These are phyloP conservation scores for Batkoa obscura DNA, from an alignment of 371 early-diverging fungal genomes.

Conservation along the genomic window DNA sequence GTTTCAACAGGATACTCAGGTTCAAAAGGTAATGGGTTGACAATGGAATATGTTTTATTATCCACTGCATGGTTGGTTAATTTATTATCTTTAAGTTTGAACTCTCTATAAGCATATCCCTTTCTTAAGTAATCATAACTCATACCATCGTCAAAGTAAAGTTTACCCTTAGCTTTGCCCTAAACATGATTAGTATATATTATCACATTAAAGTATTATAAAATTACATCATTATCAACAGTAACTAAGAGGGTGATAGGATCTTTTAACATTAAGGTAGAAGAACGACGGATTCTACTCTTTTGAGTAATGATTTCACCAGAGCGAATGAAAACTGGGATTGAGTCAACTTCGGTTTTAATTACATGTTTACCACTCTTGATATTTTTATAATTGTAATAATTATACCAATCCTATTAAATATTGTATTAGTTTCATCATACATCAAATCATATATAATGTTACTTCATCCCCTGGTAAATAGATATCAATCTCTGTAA, in stretches of 20 bases:
- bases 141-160: constrained; percentile 88
- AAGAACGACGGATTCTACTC: constrained; percentile 70
- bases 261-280: constrained; percentile 57
- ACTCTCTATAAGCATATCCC: constrained; percentile 28
- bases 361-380: constrained; percentile 25
- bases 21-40: constrained; percentile 2
- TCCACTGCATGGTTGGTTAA: constrained; percentile 13
- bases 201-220: background rate
- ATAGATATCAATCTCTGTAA: constrained; percentile 32
- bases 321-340: constrained; percentile 70
- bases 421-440: too few species aligned
- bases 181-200: constrained; percentile 6
- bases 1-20: constrained; percentile 11
- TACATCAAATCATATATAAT: background rate
- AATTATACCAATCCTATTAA: constrained; percentile 55
- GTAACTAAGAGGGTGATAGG: constrained; percentile 83
- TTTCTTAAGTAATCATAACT: constrained; percentile 46
- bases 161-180: constrained; percentile 45
- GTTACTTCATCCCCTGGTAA: constrained; percentile 29
- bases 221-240: constrained; percentile 25
- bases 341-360: constrained; percentile 40
- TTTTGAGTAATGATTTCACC: constrained; percentile 74
- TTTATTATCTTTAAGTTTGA: constrained; percentile 15
- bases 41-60: background rate
- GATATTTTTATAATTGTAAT: constrained; percentile 24